Conservation (phyloP, 352 stramenopile species). For the Phytophthora europaea region DNA sequence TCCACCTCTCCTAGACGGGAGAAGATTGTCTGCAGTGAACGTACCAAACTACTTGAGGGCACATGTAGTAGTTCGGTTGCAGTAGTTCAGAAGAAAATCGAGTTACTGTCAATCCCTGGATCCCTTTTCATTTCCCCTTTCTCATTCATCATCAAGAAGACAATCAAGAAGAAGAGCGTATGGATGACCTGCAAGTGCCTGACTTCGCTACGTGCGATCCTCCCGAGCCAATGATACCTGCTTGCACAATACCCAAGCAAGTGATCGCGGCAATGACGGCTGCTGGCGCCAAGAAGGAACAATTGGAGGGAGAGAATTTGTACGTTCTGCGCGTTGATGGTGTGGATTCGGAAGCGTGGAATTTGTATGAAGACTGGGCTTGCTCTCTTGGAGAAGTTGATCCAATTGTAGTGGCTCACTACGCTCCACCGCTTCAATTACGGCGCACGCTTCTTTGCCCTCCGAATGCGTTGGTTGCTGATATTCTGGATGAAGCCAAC, state of each 20-base stretch:
- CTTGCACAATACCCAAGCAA: not conserved
- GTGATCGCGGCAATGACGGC: not conserved
- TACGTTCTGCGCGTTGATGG: not conserved
- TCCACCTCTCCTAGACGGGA: too few species aligned
- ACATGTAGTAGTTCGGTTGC: too few species aligned
- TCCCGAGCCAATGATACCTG: not conserved
- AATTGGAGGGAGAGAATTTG: not conserved
- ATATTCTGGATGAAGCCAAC: conserved; percentile 5
- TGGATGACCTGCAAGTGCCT: too few species aligned
- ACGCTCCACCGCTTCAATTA: not conserved
- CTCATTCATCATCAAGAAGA: too few species aligned
- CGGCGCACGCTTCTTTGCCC: not conserved
- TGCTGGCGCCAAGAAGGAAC: not conserved
- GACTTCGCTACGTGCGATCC: not conserved
- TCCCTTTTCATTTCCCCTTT: too few species aligned
- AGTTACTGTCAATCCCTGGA: too few species aligned
- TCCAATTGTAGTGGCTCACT: too few species aligned
- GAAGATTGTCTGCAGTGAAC: too few species aligned
- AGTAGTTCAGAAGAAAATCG: too few species aligned
- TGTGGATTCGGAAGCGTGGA: not conserved
- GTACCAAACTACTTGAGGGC: too few species aligned
- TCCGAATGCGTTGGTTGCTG: not conserved
- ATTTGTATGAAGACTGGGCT: not conserved
- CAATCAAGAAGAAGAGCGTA: too few species aligned
- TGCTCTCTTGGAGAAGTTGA: not conserved